phyloP scores from a whole-genome alignment of 306 rosid species.

The Neltuma alba region DNA sequence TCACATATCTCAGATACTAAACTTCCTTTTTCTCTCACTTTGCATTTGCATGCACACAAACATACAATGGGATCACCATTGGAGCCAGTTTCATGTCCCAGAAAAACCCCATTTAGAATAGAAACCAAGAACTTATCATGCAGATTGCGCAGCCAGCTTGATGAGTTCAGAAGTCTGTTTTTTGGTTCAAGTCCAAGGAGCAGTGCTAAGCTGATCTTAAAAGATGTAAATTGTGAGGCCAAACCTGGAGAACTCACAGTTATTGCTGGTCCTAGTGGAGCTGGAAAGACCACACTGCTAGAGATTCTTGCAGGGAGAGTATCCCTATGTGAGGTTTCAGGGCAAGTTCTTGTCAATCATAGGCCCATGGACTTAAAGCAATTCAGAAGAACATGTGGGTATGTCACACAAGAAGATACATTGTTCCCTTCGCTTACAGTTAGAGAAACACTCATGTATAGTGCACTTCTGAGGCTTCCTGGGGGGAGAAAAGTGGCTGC shows the following conservation, averaged over 20 bases:
- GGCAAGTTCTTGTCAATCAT: conserved; percentile 78
- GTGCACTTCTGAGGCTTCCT: conserved; percentile 80
- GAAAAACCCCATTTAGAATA: conserved; percentile 49
- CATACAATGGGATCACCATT: conserved; percentile 58
- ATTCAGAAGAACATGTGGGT: conserved; percentile 70
- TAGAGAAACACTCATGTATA: conserved; percentile 86
- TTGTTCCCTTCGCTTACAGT: conserved; percentile 86
- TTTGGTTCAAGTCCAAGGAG: conserved; percentile 46
- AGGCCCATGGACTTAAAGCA: conserved; percentile 51
- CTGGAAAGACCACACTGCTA: conserved; percentile 94
- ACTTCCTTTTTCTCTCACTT: conserved; percentile 38
- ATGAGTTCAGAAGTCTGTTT: conserved; percentile 51
- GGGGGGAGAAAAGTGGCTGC: conserved; percentile 59
- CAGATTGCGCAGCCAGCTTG: conserved; percentile 61
- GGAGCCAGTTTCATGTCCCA: conserved; percentile 42
- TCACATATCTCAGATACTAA: conserved; percentile 39
- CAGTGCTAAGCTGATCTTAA: conserved; percentile 61
- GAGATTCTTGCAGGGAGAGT: conserved; percentile 85
- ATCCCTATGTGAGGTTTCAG: conserved; percentile 49
- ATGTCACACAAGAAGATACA: conserved; percentile 86
- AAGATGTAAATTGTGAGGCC: conserved; percentile 79
- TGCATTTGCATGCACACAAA: conserved; percentile 39
- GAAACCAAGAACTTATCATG: conserved; percentile 71
- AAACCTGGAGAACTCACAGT: conserved; percentile 82
- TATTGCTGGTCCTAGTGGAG: conserved; percentile 99